Evolutionary conservation across 441 rosid species (phyloP).

Genomic region (Euphorbia schlechtendalii): DNA sequence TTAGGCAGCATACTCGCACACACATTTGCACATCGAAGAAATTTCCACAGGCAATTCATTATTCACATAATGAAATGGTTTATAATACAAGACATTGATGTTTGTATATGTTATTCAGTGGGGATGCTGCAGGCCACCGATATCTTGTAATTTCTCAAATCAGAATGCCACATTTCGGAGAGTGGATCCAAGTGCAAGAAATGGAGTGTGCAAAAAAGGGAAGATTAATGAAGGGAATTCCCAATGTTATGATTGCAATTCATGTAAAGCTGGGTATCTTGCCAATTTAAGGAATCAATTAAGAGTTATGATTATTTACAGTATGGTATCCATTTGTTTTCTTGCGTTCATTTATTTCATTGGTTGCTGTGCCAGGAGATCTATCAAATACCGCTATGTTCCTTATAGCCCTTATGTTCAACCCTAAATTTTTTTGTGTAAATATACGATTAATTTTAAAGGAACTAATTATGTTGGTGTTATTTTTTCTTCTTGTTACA

Average conservation of each 20-base stretch:
- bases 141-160: constrained; percentile 15
- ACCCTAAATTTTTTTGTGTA: neutral
- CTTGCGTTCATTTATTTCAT: constrained; percentile 23
- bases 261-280: constrained; percentile 54
- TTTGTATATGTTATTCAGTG: constrained; percentile 14
- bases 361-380: constrained; percentile 18
- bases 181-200: constrained; percentile 7
- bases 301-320: constrained; percentile 33
- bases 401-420: constrained; percentile 6
- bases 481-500: too few species aligned
- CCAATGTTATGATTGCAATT: constrained; percentile 44
- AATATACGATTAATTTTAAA: too few species aligned
- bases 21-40: too few species aligned
- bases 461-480: too few species aligned
- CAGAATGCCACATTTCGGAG: constrained; percentile 21
- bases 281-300: constrained; percentile 41
- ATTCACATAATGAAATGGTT: neutral
- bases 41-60: too few species aligned
- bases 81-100: too few species aligned
- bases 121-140: constrained; percentile 42
- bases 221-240: constrained; percentile 26
- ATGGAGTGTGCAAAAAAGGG: constrained; percentile 30
- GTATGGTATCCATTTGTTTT: constrained; percentile 25
- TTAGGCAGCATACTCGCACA: too few species aligned
- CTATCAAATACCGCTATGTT: constrained; percentile 4